Evolutionary conservation across 768 basidiomycete genomes (phyloP).

Genomic region (Rhodosporidiobolus sp.): DNA sequence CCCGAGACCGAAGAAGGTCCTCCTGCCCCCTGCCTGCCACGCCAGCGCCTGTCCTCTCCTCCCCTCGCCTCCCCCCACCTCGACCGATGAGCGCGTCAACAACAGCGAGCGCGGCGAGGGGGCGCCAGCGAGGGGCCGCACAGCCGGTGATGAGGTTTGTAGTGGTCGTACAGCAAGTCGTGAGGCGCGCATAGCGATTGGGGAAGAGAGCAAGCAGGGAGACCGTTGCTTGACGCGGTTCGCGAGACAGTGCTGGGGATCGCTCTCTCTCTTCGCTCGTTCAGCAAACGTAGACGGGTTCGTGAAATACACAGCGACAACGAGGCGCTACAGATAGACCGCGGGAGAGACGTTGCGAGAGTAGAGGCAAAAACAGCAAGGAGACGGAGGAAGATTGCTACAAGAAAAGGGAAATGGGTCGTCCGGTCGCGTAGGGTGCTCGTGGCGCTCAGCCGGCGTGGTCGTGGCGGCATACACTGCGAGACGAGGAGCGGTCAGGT

Average conservation of each 20-base stretch:
- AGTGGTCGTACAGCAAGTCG: too few relatives aligned
- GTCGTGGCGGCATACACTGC: slow-evolving; percentile 26
- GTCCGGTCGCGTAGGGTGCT: not conserved
- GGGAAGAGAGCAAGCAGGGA: too few relatives aligned
- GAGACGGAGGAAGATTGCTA: not conserved
- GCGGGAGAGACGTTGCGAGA: not conserved
- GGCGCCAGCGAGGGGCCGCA: too few relatives aligned
- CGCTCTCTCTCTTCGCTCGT: too few relatives aligned
- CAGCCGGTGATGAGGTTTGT: too few relatives aligned
- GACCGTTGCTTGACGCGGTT: too few relatives aligned
- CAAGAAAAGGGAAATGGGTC: not conserved
- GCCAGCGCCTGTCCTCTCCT: not conserved
- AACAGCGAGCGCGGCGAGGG: too few relatives aligned
- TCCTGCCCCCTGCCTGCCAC: not conserved
- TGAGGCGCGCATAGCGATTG: too few relatives aligned
- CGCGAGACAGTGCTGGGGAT: too few relatives aligned
- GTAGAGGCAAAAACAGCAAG: not conserved
- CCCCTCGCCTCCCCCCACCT: not conserved
- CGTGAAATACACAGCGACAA: too few relatives aligned
- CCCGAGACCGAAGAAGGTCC: slow-evolving; percentile 71
- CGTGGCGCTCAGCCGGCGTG: not conserved
- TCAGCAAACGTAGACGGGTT: too few relatives aligned
- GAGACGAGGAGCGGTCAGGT: not conserved
- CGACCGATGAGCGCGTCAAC: not conserved
- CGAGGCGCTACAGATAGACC: too few relatives aligned